A percentile compares a stretch with the other conserved stretches of the same genome.
These are phyloP conservation scores for Stenogyne calaminthoides DNA, from an alignment of 305 asterid species.

Conservation along the genomic window DNA sequence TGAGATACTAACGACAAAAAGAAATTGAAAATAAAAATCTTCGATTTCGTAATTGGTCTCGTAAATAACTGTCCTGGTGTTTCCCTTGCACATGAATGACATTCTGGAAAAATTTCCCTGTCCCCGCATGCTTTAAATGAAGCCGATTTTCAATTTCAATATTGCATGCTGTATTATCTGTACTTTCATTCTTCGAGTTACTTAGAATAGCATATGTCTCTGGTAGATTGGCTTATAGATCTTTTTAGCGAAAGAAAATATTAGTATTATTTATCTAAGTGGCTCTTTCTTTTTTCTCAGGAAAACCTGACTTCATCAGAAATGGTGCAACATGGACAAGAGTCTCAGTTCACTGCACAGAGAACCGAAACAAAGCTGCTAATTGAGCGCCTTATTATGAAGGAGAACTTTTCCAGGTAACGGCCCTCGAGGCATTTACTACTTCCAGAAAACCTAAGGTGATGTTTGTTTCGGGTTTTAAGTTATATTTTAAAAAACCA, in stretches of 20 bases:
- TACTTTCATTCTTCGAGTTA: not conserved
- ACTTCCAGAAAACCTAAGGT: not conserved
- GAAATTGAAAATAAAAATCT: not conserved
- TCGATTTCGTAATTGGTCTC: not conserved
- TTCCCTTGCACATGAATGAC: constrained; percentile 3
- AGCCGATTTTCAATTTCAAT: not conserved
- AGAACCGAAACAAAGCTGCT: constrained; percentile 26
- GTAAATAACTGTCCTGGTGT: not conserved
- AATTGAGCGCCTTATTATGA: constrained; percentile 32
- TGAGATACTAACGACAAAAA: not conserved
- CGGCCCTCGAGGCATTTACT: not conserved
- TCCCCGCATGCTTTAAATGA: not conserved
- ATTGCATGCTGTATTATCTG: not conserved
- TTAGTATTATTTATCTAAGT: not conserved
- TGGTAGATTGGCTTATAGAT: not conserved
- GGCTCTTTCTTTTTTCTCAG: not conserved
- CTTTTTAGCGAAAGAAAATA: not conserved
- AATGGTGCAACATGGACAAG: constrained; percentile 21
- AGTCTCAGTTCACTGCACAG: constrained; percentile 23
- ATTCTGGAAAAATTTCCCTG: not conserved
- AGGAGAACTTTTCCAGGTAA: constrained; percentile 29
- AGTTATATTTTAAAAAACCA: no score
- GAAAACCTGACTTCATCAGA: constrained; percentile 20
- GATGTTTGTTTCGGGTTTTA: no score
- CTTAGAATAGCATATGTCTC: not conserved